Base-by-base conservation (phyloP, 768 basidiomycete genomes). In the Rhizopogon vulgaris region DNA sequence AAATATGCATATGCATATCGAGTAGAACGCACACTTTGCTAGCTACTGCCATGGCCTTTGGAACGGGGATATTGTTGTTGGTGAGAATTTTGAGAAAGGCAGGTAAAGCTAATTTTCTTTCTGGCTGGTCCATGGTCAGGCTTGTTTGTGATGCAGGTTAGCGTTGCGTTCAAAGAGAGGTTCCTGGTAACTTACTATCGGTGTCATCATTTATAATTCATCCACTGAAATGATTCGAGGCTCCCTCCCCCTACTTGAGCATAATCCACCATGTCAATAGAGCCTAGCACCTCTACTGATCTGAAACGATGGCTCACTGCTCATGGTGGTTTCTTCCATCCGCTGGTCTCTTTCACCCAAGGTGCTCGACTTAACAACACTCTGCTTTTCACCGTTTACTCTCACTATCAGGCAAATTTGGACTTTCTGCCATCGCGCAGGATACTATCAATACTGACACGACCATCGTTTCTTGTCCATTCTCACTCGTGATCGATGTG, bases 41-140 rank as follows among this genome's bases (percentile, higher is more conserved):
- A 36, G 88, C 78, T 24, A 87, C 66, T 12, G 73, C 68, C 76
- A 93, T 90, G 12, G 89, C 87, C 56, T 84, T 82, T 32, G 74
- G 61, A 50, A 86, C 73, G 1, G 83, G 67, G 0, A 90, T 65
- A 60, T 77, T 73, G 52, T 79, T 78, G 41, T 60, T 70, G 6
- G 84, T 82, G 24, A 90, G 70, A 10, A 85, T 56, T 64, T 89
- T 83, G 24, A 91, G 70, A 60, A 86, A 90, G 18, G 71, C 71
- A 3, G 85, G 84, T 7, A 91, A 63, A 24, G 83, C 63, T 10
- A 91, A 71, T 51, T 83, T 84, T 50, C 60, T 58, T 24, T 71
- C 53, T 46, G 62, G 59, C n/a, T 40, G 7, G 32, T 24, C 42
- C 49, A 48, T 52, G 36, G 40, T 34, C 32, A 11, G 11, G 32